phyloP scores from a whole-genome alignment of 768 basidiomycete species.

The Hypholoma fasciculare region DNA sequence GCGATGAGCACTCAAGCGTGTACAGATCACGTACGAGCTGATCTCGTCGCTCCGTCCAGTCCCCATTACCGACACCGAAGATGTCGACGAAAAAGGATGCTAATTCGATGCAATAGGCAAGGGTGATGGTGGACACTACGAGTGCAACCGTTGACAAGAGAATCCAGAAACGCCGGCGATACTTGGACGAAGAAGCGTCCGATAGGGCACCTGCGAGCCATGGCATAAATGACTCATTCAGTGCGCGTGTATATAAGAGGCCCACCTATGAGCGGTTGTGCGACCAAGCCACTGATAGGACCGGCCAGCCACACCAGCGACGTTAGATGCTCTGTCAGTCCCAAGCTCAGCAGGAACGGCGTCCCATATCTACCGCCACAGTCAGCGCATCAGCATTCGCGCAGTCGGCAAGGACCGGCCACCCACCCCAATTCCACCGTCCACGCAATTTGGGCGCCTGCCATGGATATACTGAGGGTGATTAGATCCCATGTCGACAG shows the following conservation, averaged over 20 bases:
- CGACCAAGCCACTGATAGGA: constrained; percentile 92
- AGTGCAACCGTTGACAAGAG: constrained; percentile 83
- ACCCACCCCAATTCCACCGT: constrained; percentile 91
- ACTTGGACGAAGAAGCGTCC: constrained; percentile 89
- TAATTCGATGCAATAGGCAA: constrained; percentile 81
- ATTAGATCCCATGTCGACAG: constrained; percentile 71
- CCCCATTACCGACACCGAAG: constrained; percentile 72
- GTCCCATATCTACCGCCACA: constrained; percentile 80
- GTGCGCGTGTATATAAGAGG: constrained; percentile 16
- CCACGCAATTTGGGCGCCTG: constrained; percentile 93
- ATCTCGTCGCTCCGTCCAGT: constrained; percentile 81
- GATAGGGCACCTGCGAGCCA: constrained; percentile 80
- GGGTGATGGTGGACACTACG: constrained; percentile 69
- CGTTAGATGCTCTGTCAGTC: constrained; percentile 84
- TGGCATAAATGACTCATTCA: constrained; percentile 29
- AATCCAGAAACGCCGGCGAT: constrained; percentile 92
- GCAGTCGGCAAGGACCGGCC: background rate
- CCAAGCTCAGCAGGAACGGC: constrained; percentile 75
- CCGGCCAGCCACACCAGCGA: constrained; percentile 95
- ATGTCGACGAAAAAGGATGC: constrained; percentile 78
- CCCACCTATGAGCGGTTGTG: constrained; percentile 95
- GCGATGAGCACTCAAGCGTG: background rate
- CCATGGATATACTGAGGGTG: constrained; percentile 89
- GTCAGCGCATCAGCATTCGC: constrained; percentile 11
- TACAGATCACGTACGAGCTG: constrained; percentile 47